Conservation (phyloP, 306 rosid genomes). For the Argentina anserina region DNA sequence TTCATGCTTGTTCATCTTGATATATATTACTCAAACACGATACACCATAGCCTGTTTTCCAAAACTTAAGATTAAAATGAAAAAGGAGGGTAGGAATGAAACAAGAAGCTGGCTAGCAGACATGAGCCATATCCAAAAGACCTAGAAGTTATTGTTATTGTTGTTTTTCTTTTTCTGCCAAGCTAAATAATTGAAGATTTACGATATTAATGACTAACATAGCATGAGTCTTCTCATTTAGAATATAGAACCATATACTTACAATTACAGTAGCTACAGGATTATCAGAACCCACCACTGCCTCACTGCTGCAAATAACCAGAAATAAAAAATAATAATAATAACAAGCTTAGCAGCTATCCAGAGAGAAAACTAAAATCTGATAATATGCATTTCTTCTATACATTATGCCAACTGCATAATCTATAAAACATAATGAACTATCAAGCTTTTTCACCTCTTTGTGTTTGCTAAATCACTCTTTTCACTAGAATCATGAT, state of each 20-base stretch:
- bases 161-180: neutral
- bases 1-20: neutral
- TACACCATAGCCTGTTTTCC: neutral
- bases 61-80: neutral
- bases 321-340: too few relatives aligned
- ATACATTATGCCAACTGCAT: neutral
- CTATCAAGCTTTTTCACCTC: constrained; percentile 48
- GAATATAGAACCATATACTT: constrained; percentile 18
- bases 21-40: neutral
- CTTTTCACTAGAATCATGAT: constrained; percentile 35
- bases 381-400: neutral
- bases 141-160: neutral
- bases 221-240: neutral
- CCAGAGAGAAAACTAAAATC: neutral
- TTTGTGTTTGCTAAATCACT: constrained; percentile 42
- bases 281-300: constrained; percentile 39
- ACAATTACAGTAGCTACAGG: constrained; percentile 37
- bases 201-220: neutral
- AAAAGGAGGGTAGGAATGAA: neutral
- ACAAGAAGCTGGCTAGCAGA: constrained; percentile 7
- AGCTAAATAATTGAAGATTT: neutral
- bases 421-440: neutral
- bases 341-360: constrained; percentile 20
- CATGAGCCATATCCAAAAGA: neutral
- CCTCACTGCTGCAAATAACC: constrained; percentile 56